phyloP scores from a whole-genome alignment of 2,329 filamentous ascomycete species.

The Fusarium newnesense region DNA sequence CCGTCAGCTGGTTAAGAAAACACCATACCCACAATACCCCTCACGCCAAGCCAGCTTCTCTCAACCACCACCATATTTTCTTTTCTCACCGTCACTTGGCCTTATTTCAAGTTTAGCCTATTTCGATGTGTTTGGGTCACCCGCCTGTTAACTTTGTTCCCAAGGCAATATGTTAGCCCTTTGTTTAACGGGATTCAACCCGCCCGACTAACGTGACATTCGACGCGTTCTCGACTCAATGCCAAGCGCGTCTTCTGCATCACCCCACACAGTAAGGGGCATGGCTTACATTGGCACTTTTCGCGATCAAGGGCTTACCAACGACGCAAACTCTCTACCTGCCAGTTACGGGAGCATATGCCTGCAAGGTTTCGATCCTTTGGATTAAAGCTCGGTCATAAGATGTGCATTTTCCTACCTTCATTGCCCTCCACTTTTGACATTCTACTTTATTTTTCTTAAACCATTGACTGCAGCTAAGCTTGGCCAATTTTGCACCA shows the following conservation, averaged over 20 bases:
- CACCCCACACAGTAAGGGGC: fast-evolving
- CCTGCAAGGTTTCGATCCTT: neutral
- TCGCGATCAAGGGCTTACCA: neutral
- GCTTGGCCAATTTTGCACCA: fast-evolving
- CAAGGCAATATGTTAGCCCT: neutral
- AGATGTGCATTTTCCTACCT: fast-evolving
- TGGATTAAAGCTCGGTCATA: neutral
- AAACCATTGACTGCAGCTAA: fast-evolving
- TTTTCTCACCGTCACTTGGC: neutral
- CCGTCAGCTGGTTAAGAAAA: neutral
- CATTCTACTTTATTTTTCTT: neutral
- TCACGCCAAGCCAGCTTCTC: neutral
- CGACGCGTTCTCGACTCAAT: neutral
- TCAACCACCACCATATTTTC: fast-evolving
- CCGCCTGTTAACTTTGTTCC: neutral
- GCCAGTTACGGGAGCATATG: neutral
- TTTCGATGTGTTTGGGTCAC: neutral
- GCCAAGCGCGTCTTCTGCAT: neutral
- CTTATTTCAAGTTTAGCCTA: neutral
- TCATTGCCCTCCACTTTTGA: neutral
- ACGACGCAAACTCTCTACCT: neutral
- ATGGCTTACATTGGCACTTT: neutral
- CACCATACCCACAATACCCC: neutral
- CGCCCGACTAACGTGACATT: neutral
- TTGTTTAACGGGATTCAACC: fast-evolving